Percentiles rank a stretch among this genome's conserved stretches.
Evolutionary conservation across 805 yeast genomes (phyloP).

Genomic region (Barnettozyma botsteinii): DNA sequence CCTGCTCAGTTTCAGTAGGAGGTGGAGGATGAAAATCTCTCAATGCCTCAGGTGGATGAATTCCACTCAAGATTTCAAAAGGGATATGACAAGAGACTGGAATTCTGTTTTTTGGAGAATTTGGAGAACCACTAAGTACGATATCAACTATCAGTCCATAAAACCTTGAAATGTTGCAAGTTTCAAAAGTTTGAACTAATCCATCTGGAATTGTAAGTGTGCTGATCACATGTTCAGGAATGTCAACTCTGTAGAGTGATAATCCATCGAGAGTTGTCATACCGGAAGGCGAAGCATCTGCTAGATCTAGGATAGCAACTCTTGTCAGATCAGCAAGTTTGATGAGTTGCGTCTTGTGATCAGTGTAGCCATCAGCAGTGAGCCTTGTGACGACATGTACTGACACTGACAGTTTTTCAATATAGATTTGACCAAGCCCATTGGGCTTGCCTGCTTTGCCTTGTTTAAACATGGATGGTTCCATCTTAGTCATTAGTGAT

Average conservation of each 20-base stretch:
- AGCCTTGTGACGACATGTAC: not conserved
- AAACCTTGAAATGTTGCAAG: slow-evolving; percentile 49
- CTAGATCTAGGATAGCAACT: not conserved
- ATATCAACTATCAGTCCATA: slow-evolving; percentile 34
- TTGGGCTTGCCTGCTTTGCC: not conserved
- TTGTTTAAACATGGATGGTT: slow-evolving; percentile 1
- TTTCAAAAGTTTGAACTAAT: slow-evolving; percentile 42
- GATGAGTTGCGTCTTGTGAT: not conserved
- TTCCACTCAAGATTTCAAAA: not conserved
- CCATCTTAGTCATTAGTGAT: slow-evolving; percentile 15
- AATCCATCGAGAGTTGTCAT: not conserved
- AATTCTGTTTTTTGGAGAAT: not conserved
- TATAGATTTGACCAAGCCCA: slow-evolving; percentile 6
- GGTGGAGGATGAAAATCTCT: not conserved
- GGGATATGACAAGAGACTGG: not conserved
- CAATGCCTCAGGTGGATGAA: not conserved
- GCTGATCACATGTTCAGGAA: slow-evolving; percentile 1
- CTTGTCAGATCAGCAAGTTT: not conserved
- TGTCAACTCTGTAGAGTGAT: slow-evolving; percentile 1
- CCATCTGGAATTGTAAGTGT: slow-evolving; percentile 27
- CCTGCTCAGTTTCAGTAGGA: not conserved
- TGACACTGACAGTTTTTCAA: slow-evolving; percentile 1
- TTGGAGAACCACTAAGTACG: slow-evolving; percentile 20
- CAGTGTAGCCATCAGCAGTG: slow-evolving; percentile 1
- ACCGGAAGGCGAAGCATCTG: not conserved